These are phyloP conservation scores for Tephrocybe rancida DNA, from an alignment of 768 basidiomycete species.

Conservation along the genomic window DNA sequence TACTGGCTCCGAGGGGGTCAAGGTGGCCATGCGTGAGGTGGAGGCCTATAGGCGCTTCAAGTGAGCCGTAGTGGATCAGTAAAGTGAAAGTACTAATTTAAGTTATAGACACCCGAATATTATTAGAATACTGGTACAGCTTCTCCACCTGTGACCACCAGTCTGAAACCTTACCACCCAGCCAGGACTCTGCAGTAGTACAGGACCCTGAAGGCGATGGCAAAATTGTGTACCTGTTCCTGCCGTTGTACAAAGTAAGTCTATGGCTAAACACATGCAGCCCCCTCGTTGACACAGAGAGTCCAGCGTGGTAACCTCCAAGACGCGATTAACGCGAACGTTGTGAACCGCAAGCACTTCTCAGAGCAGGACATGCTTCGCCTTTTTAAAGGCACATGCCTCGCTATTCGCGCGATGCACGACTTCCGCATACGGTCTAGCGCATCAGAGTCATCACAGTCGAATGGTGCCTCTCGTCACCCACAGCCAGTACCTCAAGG, in stretches of 20 bases:
- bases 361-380: constrained; percentile 87
- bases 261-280: background rate
- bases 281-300: background rate
- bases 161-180: constrained; percentile 14
- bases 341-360: constrained; percentile 80
- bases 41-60: constrained; percentile 95
- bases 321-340: constrained; percentile 88
- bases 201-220: constrained; percentile 94
- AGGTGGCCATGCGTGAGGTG: constrained; percentile 86
- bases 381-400: constrained; percentile 93
- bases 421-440: constrained; percentile 66
- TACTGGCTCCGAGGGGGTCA: constrained; percentile 83
- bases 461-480: constrained; percentile 20
- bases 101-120: constrained; percentile 86
- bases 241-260: constrained; percentile 86
- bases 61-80: constrained; percentile 46
- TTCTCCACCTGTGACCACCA: background rate
- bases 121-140: constrained; percentile 85
- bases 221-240: constrained; percentile 94
- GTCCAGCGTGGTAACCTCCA: constrained; percentile 90
- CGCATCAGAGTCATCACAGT: constrained; percentile 21
- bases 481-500: constrained; percentile 26
- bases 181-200: constrained; percentile 88
- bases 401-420: constrained; percentile 95
- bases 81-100: background rate